Base-by-base conservation (phyloP, 371 early-diverging fungal genomes). In the Mortierella sp. region DNA sequence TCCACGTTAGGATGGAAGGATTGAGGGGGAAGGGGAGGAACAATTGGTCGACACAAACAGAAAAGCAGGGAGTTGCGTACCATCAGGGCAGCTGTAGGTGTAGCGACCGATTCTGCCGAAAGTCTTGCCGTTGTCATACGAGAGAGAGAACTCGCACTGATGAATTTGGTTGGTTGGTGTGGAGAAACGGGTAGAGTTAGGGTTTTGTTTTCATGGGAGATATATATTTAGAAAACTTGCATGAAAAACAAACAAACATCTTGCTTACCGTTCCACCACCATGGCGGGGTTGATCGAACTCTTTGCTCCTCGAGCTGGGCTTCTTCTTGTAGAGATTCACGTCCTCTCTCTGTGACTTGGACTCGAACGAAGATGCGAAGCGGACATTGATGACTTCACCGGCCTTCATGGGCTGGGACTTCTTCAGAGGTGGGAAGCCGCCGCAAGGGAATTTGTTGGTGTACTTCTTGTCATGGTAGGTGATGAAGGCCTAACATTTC, bases 121-220 rank as follows among this genome's bases (percentile, higher is more conserved):
- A n/a, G 83, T 82, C 25, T 80, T 76, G 41, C 86, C 91, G 34
- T 80, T 81, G 60, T 92, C 89, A 39, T 87, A 88, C 21, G 87
- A 86, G 25, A 92, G 66, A 2, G 91, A 79, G 69, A 91, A 91
- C 78, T 90, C 87, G 68, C 92, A 91, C 66, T 88, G 82, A n/a
- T 7, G 48, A 7, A 14, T 39, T 39, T 14, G 14, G 10, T 10
- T 10, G 14, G 14, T 10, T 39, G 7, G 39, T 39, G 44, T 43
- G 19, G 44, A 43, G 21, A 45, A 24, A 13, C 8, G 27, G 22
- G 25, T 19, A 29, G 48, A n/a, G n/a, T 57, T 57, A 12, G 37
- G 24, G 16, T 29, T 25, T 39, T 48, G n/a, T 22, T 31, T 25
- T 17, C n/a, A 27, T 17, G 37, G 0, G 10, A 25, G 1, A 28